Evolutionary conservation across 352 stramenopile genomes (phyloP), one percentile per base, ranked within the genome.

Genomic region (Blastocystis hominis): DNA sequence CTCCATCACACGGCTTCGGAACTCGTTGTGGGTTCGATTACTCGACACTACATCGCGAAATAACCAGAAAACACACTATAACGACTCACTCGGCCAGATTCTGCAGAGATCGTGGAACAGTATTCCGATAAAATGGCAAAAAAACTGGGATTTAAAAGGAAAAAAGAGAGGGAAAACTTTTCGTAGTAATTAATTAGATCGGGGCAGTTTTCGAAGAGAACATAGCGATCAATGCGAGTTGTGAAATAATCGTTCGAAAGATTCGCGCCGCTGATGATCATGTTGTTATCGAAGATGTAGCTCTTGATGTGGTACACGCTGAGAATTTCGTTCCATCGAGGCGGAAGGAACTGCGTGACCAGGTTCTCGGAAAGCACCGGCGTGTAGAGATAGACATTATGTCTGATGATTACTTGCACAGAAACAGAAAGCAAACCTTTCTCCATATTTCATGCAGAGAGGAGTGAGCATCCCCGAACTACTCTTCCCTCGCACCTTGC

Each of bases 241-340:
- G 92, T 94, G 34, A 95, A 95, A 66, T 95, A 95, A 81, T 94
- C 92, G 1, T 91, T 88, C 75, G 91, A 94, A 5, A 95, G 87
- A 77, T 95, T 95, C 6, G 93, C 93, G 9, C 92, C 93, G 66
- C 91, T 94, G 13, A 94, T 90, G 54, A 94, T 91, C 40, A 94
- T 90, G 38, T 90, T 93, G 70, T 94, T 91, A 88, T 95, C 93
- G 61, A 92, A 91, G 7, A 94, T 77, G 66, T 95, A 95, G 20
- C 93, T 92, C 90, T 95, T 95, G 44, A 92, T 91, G 75, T 95
- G 93, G 3, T 89, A 93, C 10, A 94, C 92, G 30, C 68, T 78
- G 3, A 78, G 47, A 5, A 92, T 93, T 88, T 94, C 92, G 64
- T 94, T 94, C 69, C 93, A 94, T 3, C 92, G 92, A 42, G 92